Base-by-base conservation (phyloP, 345 rosid genomes). In the Isatis tinctoria region DNA sequence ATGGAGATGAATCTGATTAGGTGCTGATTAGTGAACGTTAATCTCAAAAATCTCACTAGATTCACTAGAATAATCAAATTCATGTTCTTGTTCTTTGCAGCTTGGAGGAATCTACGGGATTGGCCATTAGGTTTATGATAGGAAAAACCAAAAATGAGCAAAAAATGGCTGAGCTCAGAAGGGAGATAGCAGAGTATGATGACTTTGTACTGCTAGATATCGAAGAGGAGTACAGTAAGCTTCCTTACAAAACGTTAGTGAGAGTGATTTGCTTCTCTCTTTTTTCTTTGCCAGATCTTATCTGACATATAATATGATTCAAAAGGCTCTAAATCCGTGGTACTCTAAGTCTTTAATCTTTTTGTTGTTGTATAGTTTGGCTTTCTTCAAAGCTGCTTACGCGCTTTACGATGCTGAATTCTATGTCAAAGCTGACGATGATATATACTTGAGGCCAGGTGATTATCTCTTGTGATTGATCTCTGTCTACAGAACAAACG, bases 221-320 rank as follows among this genome's bases (percentile, higher is more conserved):
- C 2, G 91, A 90, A 84, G 96, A 94, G 92, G 90, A 91, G 90
- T 94, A 94, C 68, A 94, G 97, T 85, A 85, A 87, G 86, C 98
- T 94, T 28, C 97, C 98, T 2, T 85, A 89, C 87, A 94, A 94
- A 94, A 94, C 96, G 98, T 94, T 78, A 87, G 94, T 87, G 47
- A 77, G 35, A 53, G 33, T 49, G 39, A 30, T 52, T 24, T 63
- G 56, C 35, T 65, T 56, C 37, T 51, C 35, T 60, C 6, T 3
- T 56, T 17, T 28, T 1, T 20, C 17, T 17, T 28, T 16, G 33
- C 43, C 26, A 18, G 3, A 45, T 57, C 49, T 30, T 35, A 63
- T 43, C 8, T 45, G 18, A 58, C 1, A 13, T 20, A 3, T 22
- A 39, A 3, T 24, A 11, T 35, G 49, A 39, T 33, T 33, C 10